Base-by-base conservation (phyloP, 345 rosid genomes). In the Euphorbia tirucalli region DNA sequence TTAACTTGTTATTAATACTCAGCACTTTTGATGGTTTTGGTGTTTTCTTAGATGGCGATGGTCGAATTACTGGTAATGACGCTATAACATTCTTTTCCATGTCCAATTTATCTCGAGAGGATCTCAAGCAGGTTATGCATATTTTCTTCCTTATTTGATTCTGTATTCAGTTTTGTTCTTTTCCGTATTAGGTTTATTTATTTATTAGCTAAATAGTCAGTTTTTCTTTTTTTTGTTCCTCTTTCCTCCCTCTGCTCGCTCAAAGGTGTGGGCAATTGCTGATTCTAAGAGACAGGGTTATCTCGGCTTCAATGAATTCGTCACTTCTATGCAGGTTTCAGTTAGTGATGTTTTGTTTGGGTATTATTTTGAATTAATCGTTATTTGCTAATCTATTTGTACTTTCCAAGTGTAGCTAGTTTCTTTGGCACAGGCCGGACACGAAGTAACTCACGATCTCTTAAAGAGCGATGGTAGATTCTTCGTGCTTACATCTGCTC, bases 251-350 rank as follows among this genome's bases (percentile, higher is more conserved):
- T 21, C 71, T 41, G 10, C 11, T 14, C 30, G 31, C 14, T 24
- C n/a, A 39, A 74, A 94, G 98, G 86, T 92, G 32, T 94, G 98
- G 98, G 95, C 98, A 7, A 87, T 87, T 76, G 90, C 97, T 41
- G 97, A 92, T 87, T 85, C 96, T 35, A 94, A 86, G 81, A 79
- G 96, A 46, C 97, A 89, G 59, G 95, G 97, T 66, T 94, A 82
- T 78, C 93, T 91, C 68, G 91, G 94, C 69, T 85, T 91, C 75
- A 80, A 50, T 65, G 98, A 93, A 69, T 93, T 91, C 77, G 70
- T 88, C 21, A 69, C 72, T 70, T 88, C 96, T 58, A 93, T 93
- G 89, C 54, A 11, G 55, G 15, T 65, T 70, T 15, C 10, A 5
- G 19, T 66, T n/a, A 9, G 30, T 54, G 15, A 14, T 28, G 15